phyloP scores from a whole-genome alignment of 192 early-diverging fungal species.

The Umbelopsis ramanniana region DNA sequence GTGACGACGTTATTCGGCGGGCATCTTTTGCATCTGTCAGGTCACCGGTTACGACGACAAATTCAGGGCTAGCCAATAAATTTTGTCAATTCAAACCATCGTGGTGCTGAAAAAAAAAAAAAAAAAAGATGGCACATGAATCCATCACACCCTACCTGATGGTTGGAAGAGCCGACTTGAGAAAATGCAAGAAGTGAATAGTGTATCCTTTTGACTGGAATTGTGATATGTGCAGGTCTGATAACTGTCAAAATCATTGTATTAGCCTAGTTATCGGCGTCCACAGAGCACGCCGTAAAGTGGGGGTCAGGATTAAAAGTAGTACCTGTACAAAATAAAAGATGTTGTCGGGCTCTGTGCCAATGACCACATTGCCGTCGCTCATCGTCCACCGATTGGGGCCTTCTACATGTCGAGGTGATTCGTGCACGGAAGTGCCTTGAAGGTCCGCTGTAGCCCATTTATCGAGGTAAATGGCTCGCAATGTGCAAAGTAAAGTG shows the following conservation, averaged over 20 bases:
- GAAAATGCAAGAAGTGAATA: constrained; percentile 76
- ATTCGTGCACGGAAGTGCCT: constrained; percentile 39
- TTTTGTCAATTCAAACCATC: constrained; percentile 8
- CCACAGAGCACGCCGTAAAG: too few relatives aligned
- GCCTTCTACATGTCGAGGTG: constrained; percentile 40
- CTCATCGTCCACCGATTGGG: background rate
- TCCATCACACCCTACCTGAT: constrained; percentile 42
- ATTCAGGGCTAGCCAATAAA: constrained; percentile 58
- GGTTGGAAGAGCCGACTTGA: constrained; percentile 73
- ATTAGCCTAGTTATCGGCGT: background rate
- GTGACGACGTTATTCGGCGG: constrained; percentile 65
- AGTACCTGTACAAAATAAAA: constrained; percentile 75
- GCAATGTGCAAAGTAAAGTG: constrained; percentile 30
- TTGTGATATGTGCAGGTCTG: constrained; percentile 87
- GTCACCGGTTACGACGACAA: constrained; percentile 86
- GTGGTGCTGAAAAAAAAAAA: background rate
- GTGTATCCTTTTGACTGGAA: constrained; percentile 66
- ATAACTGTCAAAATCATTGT: constrained; percentile 54
- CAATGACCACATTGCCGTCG: constrained; percentile 29
- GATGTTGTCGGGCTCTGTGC: constrained; percentile 59
- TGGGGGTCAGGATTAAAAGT: background rate
- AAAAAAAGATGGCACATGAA: background rate
- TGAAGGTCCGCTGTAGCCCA: constrained; percentile 46
- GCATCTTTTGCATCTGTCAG: constrained; percentile 86
- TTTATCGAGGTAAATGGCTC: constrained; percentile 35